phyloP scores from a whole-genome alignment of 2,329 filamentous ascomycete genomes.

The Exophiala sp. region DNA sequence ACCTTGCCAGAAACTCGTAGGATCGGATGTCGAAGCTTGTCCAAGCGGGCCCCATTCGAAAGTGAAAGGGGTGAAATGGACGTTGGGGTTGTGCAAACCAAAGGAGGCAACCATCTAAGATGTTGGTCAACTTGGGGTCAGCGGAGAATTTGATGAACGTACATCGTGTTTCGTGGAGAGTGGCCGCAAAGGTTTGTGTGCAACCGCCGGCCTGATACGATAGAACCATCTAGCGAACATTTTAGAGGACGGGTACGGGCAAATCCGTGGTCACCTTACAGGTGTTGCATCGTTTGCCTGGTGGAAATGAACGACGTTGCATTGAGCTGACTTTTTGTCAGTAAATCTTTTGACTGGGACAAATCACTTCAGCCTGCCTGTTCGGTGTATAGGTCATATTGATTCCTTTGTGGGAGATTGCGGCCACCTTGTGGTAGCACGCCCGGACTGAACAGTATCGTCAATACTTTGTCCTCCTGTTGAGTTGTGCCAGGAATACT shows the following conservation, averaged over 20 bases:
- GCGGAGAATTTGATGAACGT: background rate
- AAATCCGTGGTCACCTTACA: no score
- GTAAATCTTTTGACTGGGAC: no score
- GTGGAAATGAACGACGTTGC: background rate
- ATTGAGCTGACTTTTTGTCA: background rate
- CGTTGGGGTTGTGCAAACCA: conserved; percentile 46
- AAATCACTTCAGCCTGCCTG: background rate
- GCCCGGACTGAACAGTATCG: background rate
- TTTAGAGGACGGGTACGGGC: no score
- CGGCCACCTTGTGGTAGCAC: background rate
- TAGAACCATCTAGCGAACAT: background rate
- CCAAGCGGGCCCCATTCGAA: conserved; percentile 58
- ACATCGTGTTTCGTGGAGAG: background rate
- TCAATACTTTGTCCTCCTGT: no score
- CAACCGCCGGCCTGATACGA: background rate
- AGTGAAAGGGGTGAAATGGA: conserved; percentile 55
- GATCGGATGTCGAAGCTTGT: conserved; percentile 42
- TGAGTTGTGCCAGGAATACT: no score
- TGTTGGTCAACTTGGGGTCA: no score
- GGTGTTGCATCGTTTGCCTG: background rate
- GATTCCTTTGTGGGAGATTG: background rate
- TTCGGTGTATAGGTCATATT: background rate
- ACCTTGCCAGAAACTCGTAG: conserved; percentile 55
- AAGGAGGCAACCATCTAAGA: background rate
- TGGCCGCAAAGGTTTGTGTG: background rate